Conservation (phyloP, 495 filamentous ascomycete genomes). For the Penicillium paxilli region DNA sequence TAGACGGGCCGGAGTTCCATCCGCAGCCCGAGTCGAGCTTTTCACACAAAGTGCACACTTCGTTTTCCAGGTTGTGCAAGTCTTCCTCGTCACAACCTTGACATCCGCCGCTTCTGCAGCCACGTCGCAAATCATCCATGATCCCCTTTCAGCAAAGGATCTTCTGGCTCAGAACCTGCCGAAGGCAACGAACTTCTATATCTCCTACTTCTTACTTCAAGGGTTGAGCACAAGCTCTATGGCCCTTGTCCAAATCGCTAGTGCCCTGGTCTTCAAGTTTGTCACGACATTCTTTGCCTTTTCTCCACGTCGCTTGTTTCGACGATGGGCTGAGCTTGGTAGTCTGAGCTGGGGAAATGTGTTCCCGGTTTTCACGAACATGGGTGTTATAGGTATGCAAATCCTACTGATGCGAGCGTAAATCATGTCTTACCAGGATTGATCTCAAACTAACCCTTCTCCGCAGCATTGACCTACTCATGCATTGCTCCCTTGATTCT, state of each 20-base stretch:
- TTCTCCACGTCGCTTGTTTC: conserved; percentile 65
- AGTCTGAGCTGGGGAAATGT: conserved; percentile 79
- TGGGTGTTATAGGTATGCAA: conserved; percentile 69
- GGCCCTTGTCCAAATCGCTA: conserved; percentile 70
- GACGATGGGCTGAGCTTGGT: conserved; percentile 61
- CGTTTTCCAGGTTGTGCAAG: conserved; percentile 87
- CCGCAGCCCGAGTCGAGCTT: conserved; percentile 73
- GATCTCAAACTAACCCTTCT: background rate
- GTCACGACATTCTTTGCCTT: conserved; percentile 65
- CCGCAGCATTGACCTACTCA: conserved; percentile 69
- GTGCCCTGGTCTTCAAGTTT: conserved; percentile 71
- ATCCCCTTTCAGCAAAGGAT: conserved; percentile 60
- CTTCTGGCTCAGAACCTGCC: conserved; percentile 75
- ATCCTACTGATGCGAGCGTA: too few relatives aligned
- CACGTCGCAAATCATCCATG: conserved; percentile 59
- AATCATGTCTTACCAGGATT: too few relatives aligned
- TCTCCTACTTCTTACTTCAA: conserved; percentile 88
- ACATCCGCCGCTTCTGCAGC: conserved; percentile 72
- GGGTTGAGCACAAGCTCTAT: conserved; percentile 72
- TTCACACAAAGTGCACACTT: conserved; percentile 89
- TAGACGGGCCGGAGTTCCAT: conserved; percentile 73
- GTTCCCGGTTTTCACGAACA: conserved; percentile 83
- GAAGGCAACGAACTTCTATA: conserved; percentile 84
- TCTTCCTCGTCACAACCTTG: conserved; percentile 82
- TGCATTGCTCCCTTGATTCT: conserved; percentile 84